phyloP scores from a whole-genome alignment of 768 basidiomycete species.

The Boletus rubroflammeus region DNA sequence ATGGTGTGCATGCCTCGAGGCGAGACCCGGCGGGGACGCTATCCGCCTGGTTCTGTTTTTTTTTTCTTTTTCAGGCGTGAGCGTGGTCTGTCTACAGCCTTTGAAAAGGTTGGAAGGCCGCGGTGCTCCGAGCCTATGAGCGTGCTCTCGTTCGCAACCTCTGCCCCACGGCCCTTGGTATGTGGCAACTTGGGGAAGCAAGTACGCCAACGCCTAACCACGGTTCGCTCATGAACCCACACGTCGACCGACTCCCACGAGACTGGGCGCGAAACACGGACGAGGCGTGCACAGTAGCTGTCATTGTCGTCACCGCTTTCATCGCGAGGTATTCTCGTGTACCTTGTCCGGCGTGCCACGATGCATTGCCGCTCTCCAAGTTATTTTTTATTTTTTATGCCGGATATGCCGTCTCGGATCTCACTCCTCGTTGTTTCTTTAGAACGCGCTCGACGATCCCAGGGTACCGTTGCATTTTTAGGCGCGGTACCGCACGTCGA shows the following conservation, averaged over 20 bases:
- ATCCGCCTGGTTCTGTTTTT: neutral
- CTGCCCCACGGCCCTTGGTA: neutral
- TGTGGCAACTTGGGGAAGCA: neutral
- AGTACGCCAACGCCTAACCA: too few species aligned
- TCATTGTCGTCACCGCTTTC: neutral
- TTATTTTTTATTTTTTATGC: neutral
- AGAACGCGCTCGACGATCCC: conserved; percentile 1
- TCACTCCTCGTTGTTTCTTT: neutral
- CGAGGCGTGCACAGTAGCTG: neutral
- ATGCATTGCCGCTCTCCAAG: neutral
- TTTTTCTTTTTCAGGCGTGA: neutral
- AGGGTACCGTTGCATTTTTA: conserved; percentile 5
- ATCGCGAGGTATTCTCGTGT: neutral
- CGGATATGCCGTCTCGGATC: neutral
- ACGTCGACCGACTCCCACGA: conserved; percentile 9
- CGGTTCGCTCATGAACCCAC: neutral
- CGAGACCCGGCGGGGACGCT: neutral
- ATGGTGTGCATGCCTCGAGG: conserved; percentile 14
- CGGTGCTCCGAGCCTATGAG: conserved; percentile 6
- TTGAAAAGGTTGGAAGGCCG: conserved; percentile 5
- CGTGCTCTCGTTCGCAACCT: neutral
- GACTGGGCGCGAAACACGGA: neutral
- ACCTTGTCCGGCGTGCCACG: neutral
- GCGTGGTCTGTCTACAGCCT: neutral
- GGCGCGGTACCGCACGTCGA: conserved; percentile 15